phyloP scores from a whole-genome alignment of 2,329 filamentous ascomycete genomes.

The Westerdykella sp. region DNA sequence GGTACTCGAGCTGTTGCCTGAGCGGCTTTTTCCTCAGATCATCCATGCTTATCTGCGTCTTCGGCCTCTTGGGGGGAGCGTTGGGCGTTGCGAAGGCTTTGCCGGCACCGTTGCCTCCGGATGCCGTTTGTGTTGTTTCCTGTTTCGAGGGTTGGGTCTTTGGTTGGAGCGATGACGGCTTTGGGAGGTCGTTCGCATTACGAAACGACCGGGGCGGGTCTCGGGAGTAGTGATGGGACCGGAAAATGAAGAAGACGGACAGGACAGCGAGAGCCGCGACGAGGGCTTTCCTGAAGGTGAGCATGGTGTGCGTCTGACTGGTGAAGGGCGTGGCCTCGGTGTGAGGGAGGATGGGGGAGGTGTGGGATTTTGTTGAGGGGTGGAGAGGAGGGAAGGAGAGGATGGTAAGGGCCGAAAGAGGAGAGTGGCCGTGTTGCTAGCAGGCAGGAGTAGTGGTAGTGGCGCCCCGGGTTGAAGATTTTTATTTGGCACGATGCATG shows the following conservation, averaged over 20 bases:
- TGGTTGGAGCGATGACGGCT: constrained; percentile 30
- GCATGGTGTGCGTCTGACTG: constrained; percentile 50
- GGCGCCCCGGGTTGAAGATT: too few species aligned
- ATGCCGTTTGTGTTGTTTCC: constrained; percentile 10
- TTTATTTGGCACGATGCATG: too few species aligned
- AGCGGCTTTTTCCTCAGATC: constrained; percentile 68
- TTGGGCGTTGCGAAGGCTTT: constrained; percentile 27
- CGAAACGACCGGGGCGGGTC: constrained; percentile 24
- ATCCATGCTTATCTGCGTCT: constrained; percentile 57
- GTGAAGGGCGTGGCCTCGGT: not conserved
- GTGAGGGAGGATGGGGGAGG: not conserved
- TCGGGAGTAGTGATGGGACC: constrained; percentile 47
- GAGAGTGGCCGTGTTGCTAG: not conserved
- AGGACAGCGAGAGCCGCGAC: constrained; percentile 64
- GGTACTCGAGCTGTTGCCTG: constrained; percentile 77
- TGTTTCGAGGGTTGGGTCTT: constrained; percentile 19
- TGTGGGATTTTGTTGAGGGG: not conserved
- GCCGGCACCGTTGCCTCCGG: constrained; percentile 8
- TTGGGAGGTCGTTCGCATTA: constrained; percentile 33
- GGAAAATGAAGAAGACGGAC: constrained; percentile 63
- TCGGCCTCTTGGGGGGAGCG: constrained; percentile 37
- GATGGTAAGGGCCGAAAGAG: not conserved
- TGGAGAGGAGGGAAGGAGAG: constrained; percentile 1
- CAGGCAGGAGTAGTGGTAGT: not conserved
- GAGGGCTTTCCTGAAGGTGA: constrained; percentile 71